Evolutionary conservation across 208 protist genomes (phyloP), one percentile per base, ranked within the genome.

Genomic region (Crithidia sp.): DNA sequence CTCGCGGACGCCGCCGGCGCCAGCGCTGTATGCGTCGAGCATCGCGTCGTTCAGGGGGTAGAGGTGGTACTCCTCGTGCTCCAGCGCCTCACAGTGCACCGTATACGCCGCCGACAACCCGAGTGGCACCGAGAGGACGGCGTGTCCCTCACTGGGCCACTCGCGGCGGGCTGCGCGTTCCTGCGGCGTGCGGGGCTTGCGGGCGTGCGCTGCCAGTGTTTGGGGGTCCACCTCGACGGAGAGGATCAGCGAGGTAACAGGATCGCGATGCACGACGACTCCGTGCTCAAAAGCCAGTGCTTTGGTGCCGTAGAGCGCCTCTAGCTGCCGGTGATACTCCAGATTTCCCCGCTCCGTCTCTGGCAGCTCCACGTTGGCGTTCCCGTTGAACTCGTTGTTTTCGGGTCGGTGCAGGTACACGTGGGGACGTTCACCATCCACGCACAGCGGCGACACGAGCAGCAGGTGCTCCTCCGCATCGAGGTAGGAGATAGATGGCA

Each of bases 51-150:
- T 43, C 49, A 87, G 50, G 45, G 89, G 86, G 62, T 80, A 84
- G 3, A 91, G 39, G 57, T 85, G 82, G 28, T 86, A 79, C 67
- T 94, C 86, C 59, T 91, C 83, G 65, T 88, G 63, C 40, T 82
- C 58, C 49, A 66, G 67, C 4, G 19, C 37, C 4, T 60, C 66
- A 55, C 89, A 91, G 36, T 72, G 66, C 16, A 91, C 84, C 50
- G 63, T 85, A 65, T 88, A 89, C n/a, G 83, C 76, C 2, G 67
- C 75, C 28, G 82, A 82, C 12, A 52, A 61, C 0, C 84, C 81
- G 2, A 94, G 66, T 2, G 81, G 81, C 56, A 93, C 63, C 28
- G 47, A 50, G 14, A 87, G 59, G 53, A 86, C 88, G 16, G 16
- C 50, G 7, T 5, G 47, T 5, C 71, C 37, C 10, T 63, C 44